phyloP scores from a whole-genome alignment of 306 rosid species.

The Castanospermum australe region DNA sequence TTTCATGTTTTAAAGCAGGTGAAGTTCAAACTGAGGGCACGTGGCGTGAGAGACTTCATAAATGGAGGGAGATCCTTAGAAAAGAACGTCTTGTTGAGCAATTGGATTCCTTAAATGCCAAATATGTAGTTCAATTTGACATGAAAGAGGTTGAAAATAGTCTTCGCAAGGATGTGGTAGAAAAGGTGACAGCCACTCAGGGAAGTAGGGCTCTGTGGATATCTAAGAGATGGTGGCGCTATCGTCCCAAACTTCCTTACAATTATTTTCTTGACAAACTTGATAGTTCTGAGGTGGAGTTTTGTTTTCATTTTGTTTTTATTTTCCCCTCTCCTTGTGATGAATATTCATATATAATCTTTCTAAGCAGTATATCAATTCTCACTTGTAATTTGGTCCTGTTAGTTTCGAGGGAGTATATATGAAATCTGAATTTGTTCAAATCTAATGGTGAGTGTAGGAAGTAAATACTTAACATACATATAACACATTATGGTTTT shows the following conservation, averaged over 20 bases:
- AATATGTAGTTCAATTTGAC: constrained; percentile 87
- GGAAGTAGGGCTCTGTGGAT: constrained; percentile 89
- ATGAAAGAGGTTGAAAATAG: constrained; percentile 97
- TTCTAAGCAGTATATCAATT: not conserved
- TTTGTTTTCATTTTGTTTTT: not conserved
- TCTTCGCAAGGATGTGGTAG: constrained; percentile 86
- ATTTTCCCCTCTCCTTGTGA: not conserved
- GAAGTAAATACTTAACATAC: not conserved
- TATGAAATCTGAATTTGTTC: not conserved
- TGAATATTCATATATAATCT: constrained; percentile 17
- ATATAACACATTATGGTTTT: not conserved
- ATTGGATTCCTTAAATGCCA: constrained; percentile 62
- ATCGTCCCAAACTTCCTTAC: constrained; percentile 94
- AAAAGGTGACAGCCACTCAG: constrained; percentile 53
- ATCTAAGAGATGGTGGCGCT: constrained; percentile 96
- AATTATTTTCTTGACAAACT: constrained; percentile 86
- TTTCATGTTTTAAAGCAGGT: constrained; percentile 40
- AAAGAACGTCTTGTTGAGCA: constrained; percentile 64
- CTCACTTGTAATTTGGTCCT: constrained; percentile 9
- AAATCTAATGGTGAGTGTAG: not conserved
- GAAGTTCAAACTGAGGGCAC: constrained; percentile 52
- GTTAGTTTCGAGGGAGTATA: constrained; percentile 13
- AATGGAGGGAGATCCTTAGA: constrained; percentile 78
- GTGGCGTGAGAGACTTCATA: constrained; percentile 83
- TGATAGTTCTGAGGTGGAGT: constrained; percentile 82